Conservation (phyloP, 257 asterid species). For the Petunia secreta region DNA sequence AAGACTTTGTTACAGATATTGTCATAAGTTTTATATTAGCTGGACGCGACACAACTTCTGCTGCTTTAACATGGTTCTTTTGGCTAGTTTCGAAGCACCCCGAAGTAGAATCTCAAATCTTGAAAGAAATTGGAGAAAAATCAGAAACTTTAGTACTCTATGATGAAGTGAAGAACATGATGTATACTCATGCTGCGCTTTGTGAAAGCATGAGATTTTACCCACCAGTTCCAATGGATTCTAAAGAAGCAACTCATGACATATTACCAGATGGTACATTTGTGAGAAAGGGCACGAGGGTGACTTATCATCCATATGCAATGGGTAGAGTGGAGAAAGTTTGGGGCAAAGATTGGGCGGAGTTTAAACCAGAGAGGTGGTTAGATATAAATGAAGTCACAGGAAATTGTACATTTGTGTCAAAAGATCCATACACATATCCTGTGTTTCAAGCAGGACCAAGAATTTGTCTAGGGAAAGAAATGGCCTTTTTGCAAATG, state of each 20-base stretch:
- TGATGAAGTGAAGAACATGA: conserved; percentile 56
- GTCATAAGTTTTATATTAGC: conserved; percentile 53
- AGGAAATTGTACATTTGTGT: conserved; percentile 29
- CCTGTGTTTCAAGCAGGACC: conserved; percentile 43
- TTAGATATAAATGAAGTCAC: conserved; percentile 20
- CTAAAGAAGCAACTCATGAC: conserved; percentile 38
- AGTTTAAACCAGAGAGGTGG: conserved; percentile 39
- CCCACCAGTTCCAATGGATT: conserved; percentile 55
- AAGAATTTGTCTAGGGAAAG: conserved; percentile 35
- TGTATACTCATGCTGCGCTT: conserved; percentile 53
- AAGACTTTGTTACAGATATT: conserved; percentile 44
- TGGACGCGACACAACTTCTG: conserved; percentile 51
- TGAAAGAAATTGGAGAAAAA: conserved; percentile 37
- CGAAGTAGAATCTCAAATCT: conserved; percentile 37
- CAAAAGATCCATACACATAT: conserved; percentile 25
- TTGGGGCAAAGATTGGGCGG: conserved; percentile 28
- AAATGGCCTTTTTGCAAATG: conserved; percentile 41
- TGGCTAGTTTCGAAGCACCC: conserved; percentile 43
- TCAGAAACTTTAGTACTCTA: conserved; percentile 28
- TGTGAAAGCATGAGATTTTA: conserved; percentile 60
- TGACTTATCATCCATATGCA: conserved; percentile 31
- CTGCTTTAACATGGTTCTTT: conserved; percentile 55
- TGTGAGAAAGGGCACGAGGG: conserved; percentile 30
- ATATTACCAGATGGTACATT: conserved; percentile 50
- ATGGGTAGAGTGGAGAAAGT: conserved; percentile 34